phyloP scores from a whole-genome alignment of 2,329 filamentous ascomycete species.

The Coniochaeta sp. region DNA sequence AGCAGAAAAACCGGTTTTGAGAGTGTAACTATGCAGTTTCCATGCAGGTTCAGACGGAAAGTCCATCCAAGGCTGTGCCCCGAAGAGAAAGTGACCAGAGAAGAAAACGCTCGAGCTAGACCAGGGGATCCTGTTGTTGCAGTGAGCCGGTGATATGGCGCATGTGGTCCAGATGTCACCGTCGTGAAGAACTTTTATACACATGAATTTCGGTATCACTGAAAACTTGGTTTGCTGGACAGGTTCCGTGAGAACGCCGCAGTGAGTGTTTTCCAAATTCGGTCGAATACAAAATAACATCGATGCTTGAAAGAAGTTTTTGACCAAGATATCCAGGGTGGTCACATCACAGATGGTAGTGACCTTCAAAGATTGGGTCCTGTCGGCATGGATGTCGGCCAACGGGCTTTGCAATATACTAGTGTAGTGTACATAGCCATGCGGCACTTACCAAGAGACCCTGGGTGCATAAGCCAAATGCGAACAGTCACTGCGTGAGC shows the following conservation, averaged over 20 bases:
- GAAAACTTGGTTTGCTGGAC: neutral
- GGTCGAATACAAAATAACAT: no score
- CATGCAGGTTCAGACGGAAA: constrained; percentile 16
- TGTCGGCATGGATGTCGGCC: neutral
- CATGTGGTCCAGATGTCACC: neutral
- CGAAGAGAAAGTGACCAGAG: neutral
- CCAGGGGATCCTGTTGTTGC: neutral
- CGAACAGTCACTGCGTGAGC: neutral
- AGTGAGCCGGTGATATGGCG: neutral
- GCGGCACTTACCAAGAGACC: neutral
- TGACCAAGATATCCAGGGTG: neutral
- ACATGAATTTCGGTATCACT: neutral
- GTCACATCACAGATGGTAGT: neutral
- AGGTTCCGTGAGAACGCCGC: neutral
- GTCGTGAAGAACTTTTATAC: neutral
- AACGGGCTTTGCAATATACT: no score
- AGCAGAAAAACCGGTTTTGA: constrained; percentile 19
- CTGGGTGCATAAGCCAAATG: neutral
- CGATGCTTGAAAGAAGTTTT: no score
- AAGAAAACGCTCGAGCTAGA: neutral
- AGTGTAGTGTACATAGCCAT: no score
- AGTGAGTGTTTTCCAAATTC: neutral
- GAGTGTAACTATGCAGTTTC: constrained; percentile 17
- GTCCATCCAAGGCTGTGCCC: no score
- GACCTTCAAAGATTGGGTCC: neutral